Evolutionary conservation across 139 green algal species (phyloP), one percentile per base, ranked within the genome.

Genomic region (Spirogloea muscicola): DNA sequence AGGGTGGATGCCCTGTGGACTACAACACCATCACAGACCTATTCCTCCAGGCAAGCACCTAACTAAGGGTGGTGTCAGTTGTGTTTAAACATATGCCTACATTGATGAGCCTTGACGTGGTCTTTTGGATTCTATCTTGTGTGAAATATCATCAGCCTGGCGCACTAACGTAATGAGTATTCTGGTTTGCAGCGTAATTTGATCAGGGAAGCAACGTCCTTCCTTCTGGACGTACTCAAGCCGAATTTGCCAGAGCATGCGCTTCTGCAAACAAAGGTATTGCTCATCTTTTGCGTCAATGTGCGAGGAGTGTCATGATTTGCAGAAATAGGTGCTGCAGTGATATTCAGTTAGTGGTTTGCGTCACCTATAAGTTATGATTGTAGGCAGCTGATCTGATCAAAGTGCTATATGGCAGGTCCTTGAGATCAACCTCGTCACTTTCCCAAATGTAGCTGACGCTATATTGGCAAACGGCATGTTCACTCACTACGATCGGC

Each of bases 351-450:
- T n/a, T n/a, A n/a, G n/a, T n/a, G n/a, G n/a, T n/a, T n/a, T n/a
- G n/a, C n/a, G n/a, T n/a, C n/a, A n/a, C n/a, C n/a, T n/a, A n/a
- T n/a, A n/a, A n/a, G n/a, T n/a, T n/a, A n/a, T n/a, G n/a, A n/a
- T n/a, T n/a, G n/a, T n/a, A n/a, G n/a, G n/a, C n/a, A n/a, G n/a
- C n/a, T n/a, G n/a, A n/a, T n/a, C 46, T 55, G 46, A 31, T 55
- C 21, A 55, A 21, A 13, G 13, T 75, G 71, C 91, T 91, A 85
- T 43, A 33, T 73, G n/a, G 67, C 67, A 76, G 67, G 87, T 98
- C 81, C 85, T 99, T 74, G 94, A 99, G 84, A 97, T 99, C 86
- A 99, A 99, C 88, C 82, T 99, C 66, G 84, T 99, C 60, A 97
- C 94, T 69, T 97, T 96, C 82, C 94, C 94, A 36, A 91, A 95